Evolutionary conservation across 2,329 filamentous ascomycete genomes (phyloP).

Genomic region (Aspergillus sp.): DNA sequence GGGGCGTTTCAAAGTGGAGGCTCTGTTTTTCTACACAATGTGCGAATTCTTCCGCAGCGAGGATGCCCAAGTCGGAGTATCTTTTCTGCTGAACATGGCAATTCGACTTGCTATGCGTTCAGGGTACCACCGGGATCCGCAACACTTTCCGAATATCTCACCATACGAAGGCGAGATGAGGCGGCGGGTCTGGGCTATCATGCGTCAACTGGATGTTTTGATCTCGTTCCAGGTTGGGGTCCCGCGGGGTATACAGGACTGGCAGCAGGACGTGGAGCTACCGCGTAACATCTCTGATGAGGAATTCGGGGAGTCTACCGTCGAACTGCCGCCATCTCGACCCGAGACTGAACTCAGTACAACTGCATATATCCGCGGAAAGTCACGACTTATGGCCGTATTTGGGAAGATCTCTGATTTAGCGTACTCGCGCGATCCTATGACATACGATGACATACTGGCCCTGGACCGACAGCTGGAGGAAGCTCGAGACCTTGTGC

Average conservation of each 20-base stretch:
- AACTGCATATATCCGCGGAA: constrained; percentile 40
- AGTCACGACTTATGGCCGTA: constrained; percentile 37
- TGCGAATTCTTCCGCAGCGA: constrained; percentile 34
- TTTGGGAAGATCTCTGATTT: constrained; percentile 44
- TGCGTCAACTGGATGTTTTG: constrained; percentile 61
- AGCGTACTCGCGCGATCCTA: constrained; percentile 35
- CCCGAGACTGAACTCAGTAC: constrained; percentile 57
- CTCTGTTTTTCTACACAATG: constrained; percentile 33
- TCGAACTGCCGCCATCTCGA: constrained; percentile 55
- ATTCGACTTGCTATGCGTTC: constrained; percentile 63
- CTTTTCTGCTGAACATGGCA: constrained; percentile 57
- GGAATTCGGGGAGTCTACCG: constrained; percentile 58
- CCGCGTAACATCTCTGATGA: constrained; percentile 63
- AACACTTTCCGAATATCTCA: constrained; percentile 55
- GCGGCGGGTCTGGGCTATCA: constrained; percentile 44
- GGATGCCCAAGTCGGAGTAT: constrained; percentile 53
- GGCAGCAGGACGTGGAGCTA: constrained; percentile 61
- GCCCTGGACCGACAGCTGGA: constrained; percentile 40
- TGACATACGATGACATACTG: constrained; percentile 40
- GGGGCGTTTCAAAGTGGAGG: constrained; percentile 36
- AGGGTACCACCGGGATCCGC: constrained; percentile 62
- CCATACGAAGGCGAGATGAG: constrained; percentile 60
- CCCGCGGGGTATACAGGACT: constrained; percentile 61
- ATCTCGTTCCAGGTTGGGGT: constrained; percentile 66
- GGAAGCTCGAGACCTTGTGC: constrained; percentile 30